phyloP scores from a whole-genome alignment of 108 stramenopile genomes.

The Nitzschia inconspicua region DNA sequence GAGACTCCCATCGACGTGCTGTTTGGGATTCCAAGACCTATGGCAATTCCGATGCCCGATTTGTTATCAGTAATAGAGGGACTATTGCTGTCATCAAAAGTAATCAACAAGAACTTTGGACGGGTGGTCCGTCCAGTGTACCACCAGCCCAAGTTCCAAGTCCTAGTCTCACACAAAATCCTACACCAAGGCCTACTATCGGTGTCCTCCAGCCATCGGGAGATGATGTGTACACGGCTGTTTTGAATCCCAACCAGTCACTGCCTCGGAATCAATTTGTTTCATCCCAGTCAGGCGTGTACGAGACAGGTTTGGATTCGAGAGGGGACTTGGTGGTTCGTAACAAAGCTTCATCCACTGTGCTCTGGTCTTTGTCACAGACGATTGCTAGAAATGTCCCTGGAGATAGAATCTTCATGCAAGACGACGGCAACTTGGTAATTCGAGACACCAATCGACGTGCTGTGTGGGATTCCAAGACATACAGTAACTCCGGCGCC shows the following conservation, averaged over 20 bases:
- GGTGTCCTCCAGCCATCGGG: too few species aligned
- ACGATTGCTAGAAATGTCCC: neutral
- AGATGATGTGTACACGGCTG: too few species aligned
- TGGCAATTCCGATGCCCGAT: constrained; percentile 10
- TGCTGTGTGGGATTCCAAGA: constrained; percentile 4
- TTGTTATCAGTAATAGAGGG: constrained; percentile 23
- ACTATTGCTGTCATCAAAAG: constrained; percentile 10
- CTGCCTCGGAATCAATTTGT: neutral
- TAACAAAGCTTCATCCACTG: neutral
- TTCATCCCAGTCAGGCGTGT: constrained; percentile 1
- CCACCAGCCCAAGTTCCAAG: too few species aligned
- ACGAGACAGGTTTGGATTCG: neutral
- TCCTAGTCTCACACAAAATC: too few species aligned
- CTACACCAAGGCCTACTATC: too few species aligned
- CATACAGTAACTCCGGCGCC: neutral
- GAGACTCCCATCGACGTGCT: neutral
- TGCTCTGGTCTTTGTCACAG: constrained; percentile 1
- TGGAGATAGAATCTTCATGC: constrained; percentile 9
- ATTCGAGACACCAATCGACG: neutral
- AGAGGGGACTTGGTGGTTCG: constrained; percentile 1
- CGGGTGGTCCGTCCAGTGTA: too few species aligned
- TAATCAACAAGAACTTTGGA: too few species aligned
- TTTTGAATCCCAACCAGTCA: too few species aligned
- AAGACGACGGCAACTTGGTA: constrained; percentile 17
- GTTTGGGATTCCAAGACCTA: constrained; percentile 23